Conservation (phyloP, 495 filamentous ascomycete genomes). For the Xanthoparmelia taractica region DNA sequence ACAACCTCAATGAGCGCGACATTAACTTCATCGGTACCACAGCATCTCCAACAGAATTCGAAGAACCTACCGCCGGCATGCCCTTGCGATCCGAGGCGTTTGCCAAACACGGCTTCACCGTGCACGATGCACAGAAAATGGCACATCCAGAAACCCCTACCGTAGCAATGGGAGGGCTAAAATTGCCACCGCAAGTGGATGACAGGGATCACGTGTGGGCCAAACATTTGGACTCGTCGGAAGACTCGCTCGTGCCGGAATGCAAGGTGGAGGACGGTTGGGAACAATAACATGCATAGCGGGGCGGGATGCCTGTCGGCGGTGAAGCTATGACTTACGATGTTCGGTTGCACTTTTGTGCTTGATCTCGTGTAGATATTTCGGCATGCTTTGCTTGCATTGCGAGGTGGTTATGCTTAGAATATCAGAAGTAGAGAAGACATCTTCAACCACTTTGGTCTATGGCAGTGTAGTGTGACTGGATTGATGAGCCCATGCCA, state of each 20-base stretch:
- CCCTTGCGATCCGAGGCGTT: slow-evolving; percentile 22
- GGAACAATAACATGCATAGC: slow-evolving; percentile 16
- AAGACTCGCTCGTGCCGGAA: slow-evolving; percentile 18
- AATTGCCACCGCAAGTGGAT: slow-evolving; percentile 16
- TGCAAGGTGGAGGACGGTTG: slow-evolving; percentile 18
- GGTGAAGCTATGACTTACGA: slow-evolving; percentile 6
- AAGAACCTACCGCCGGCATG: slow-evolving; percentile 15
- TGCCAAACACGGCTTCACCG: slow-evolving; percentile 24
- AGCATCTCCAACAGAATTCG: slow-evolving; percentile 25
- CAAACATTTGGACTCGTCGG: slow-evolving; percentile 11
- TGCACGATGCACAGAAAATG: slow-evolving; percentile 27
- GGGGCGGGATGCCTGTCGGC: background rate
- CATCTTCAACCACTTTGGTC: background rate
- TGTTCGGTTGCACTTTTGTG: slow-evolving; percentile 4
- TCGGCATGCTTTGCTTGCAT: background rate
- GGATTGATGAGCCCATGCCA: too few relatives aligned
- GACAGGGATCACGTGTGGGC: slow-evolving; percentile 22
- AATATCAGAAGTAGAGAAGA: background rate
- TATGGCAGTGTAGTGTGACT: background rate
- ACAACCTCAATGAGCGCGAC: slow-evolving; percentile 51
- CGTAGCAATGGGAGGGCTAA: slow-evolving; percentile 20
- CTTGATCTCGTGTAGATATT: slow-evolving; percentile 4
- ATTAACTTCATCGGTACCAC: slow-evolving; percentile 48
- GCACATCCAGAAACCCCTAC: slow-evolving; percentile 24
- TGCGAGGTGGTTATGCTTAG: background rate